A percentile compares a stretch with the other conserved stretches of the same genome.
These are phyloP conservation scores for Lichtheimia corymbifera DNA, from an alignment of 371 early-diverging fungal genomes.

Conservation along the genomic window DNA sequence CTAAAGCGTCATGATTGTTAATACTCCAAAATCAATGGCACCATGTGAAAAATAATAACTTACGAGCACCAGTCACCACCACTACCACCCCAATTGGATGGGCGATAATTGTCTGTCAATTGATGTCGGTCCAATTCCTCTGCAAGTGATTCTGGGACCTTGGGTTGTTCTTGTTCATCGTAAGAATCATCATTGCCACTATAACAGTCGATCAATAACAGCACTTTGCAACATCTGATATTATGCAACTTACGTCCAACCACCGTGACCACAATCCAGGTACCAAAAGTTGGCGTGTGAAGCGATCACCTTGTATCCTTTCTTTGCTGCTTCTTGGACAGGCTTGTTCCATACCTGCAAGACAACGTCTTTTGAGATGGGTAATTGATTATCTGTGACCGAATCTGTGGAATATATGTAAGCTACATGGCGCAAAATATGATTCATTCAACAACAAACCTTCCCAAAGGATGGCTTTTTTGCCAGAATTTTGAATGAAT, in stretches of 20 bases:
- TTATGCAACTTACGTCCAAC: constrained; percentile 38
- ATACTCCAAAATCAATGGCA: no score
- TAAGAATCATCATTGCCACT: constrained; percentile 38
- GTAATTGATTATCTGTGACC: constrained; percentile 34
- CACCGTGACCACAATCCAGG: constrained; percentile 71
- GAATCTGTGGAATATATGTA: constrained; percentile 23
- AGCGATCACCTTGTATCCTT: constrained; percentile 60
- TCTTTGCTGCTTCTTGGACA: constrained; percentile 42
- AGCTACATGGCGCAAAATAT: not conserved
- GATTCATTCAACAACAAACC: constrained; percentile 19
- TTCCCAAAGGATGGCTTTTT: constrained; percentile 61
- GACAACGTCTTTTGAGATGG: constrained; percentile 52
- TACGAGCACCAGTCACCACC: constrained; percentile 54
- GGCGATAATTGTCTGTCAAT: constrained; percentile 22
- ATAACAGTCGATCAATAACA: not conserved
- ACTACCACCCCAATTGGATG: constrained; percentile 38
- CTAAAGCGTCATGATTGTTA: constrained; percentile 17
- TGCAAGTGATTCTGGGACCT: constrained; percentile 19
- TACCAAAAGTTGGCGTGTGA: constrained; percentile 67
- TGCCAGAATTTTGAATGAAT: constrained; percentile 32
- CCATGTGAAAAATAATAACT: not conserved
- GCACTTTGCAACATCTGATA: not conserved
- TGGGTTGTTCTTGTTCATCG: constrained; percentile 38
- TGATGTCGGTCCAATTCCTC: constrained; percentile 23
- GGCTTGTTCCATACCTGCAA: constrained; percentile 66